Base-by-base conservation (phyloP, 129 eudicot species). In the Centella asiatica region DNA sequence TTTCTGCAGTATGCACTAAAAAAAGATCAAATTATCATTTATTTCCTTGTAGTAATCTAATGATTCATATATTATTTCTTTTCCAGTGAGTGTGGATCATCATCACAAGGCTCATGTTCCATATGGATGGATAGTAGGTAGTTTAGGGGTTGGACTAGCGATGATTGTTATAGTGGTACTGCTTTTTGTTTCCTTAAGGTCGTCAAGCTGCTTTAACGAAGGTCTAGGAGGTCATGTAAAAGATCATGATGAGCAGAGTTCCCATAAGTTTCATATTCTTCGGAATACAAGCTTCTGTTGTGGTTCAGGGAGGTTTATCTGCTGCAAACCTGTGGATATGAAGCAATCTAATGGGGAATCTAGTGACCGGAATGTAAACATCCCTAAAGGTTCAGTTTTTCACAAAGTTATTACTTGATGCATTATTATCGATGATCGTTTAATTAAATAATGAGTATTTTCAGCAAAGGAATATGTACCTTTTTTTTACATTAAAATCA, bases 71-170 rank as follows among this genome's bases (percentile, higher is more conserved):
- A n/a, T n/a, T n/a, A n/a, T n/a, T n/a, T 28, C 20, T 70, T 57
- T 44, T 46, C 52, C 84, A 86, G 95, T 22, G 56, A 69, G 58
- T 64, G 63, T 40, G 26, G 70, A 36, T 29, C 56, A 73, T 72
- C 90, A 84, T 72, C 90, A 84, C 64, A 80, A 78, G 84, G 66
- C 36, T 68, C 84, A 73, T 45, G 51, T 45, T 15, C 84, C 85
- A 22, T 90, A 78, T 68, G 72, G 79, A 84, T 92, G 99, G 99
- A 92, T 92, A 47, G 61, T 92, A 34, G 99, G 96, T 63, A 52
- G 88, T 56, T 61, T 82, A 25, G 86, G 76, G 60, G 82, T 68
- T 72, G 88, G 81, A 58, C 71, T 84, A 68, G 80, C 47, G 69
- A 68, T 87, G 54, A 59, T 84, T 19, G 28, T 76, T 34, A 33